A percentile compares a stretch with the other conserved stretches of the same genome.
Conservation (phyloP, 2,329 filamentous ascomycete species). For the Beauveria sp. region DNA sequence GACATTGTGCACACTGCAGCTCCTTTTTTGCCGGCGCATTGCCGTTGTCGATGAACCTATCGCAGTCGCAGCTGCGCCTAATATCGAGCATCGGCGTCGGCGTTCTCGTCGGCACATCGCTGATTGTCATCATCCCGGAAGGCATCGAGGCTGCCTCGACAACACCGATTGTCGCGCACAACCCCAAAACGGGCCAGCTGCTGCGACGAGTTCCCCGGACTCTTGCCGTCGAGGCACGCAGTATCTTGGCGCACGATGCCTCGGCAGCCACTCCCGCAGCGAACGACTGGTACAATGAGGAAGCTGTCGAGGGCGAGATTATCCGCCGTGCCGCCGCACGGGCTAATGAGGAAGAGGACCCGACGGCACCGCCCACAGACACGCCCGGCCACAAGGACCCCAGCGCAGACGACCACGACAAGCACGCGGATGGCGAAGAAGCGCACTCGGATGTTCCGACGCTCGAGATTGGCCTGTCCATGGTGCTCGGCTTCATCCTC, state of each 20-base stretch:
- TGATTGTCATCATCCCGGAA: conserved; percentile 97
- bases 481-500: conserved; percentile 82
- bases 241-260: conserved; percentile 13
- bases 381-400: conserved; percentile 18
- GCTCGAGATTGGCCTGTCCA: conserved; percentile 76
- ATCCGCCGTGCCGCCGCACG: conserved; percentile 4
- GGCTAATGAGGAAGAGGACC: conserved; percentile 13
- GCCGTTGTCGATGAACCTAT: conserved; percentile 81
- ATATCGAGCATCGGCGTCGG: conserved; percentile 92
- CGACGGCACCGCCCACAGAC: conserved; percentile 7
- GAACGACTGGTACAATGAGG: background rate
- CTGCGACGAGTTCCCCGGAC: conserved; percentile 26
- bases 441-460: conserved; percentile 44
- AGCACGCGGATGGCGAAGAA: conserved; percentile 27
- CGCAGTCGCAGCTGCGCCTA: conserved; percentile 76
- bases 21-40: conserved; percentile 91
- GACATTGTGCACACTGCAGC: conserved; percentile 37
- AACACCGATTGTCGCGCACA: conserved; percentile 32
- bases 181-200: conserved; percentile 27
- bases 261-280: background rate
- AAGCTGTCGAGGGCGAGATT: background rate
- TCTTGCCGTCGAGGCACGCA: conserved; percentile 19
- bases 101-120: conserved; percentile 85
- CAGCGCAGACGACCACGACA: conserved; percentile 19
- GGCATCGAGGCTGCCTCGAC: conserved; percentile 85